These are phyloP conservation scores for Rhododendron vialii DNA, from an alignment of 148 eudicot genomes.

Conservation along the genomic window DNA sequence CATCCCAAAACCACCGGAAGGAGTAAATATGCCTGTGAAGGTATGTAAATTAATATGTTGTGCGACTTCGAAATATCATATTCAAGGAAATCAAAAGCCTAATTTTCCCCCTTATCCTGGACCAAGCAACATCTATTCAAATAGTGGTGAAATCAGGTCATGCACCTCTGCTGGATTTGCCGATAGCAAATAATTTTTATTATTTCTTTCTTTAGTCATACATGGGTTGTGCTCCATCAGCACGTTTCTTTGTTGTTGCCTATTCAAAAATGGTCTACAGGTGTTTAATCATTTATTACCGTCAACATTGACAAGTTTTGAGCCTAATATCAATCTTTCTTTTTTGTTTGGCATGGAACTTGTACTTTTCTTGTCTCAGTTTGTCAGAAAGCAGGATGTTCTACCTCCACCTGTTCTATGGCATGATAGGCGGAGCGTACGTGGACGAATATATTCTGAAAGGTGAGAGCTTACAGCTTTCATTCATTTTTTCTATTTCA, in stretches of 20 bases:
- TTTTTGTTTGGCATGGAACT: background rate
- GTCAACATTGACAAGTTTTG: background rate
- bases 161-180: background rate
- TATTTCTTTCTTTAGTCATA: background rate
- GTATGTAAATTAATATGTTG: constrained; percentile 7
- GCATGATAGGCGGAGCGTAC: constrained; percentile 21
- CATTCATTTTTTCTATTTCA: background rate
- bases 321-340: background rate
- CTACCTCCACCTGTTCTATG: constrained; percentile 18
- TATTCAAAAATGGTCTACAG: background rate
- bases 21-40: constrained; percentile 18
- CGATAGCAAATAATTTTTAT: background rate
- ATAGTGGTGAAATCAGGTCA: background rate
- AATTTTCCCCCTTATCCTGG: background rate
- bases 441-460: constrained; percentile 6
- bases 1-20: constrained; percentile 24
- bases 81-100: background rate
- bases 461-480: constrained; percentile 13
- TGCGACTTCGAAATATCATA: background rate
- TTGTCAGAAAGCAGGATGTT: constrained; percentile 15
- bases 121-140: background rate
- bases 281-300: background rate
- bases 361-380: constrained; percentile 16
- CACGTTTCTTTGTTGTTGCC: background rate
- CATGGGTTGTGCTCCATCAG: background rate